Percentiles rank a stretch among this genome's conserved stretches.
Evolutionary conservation across 768 basidiomycete genomes (phyloP).

Genomic region (Tulasnella sp.): DNA sequence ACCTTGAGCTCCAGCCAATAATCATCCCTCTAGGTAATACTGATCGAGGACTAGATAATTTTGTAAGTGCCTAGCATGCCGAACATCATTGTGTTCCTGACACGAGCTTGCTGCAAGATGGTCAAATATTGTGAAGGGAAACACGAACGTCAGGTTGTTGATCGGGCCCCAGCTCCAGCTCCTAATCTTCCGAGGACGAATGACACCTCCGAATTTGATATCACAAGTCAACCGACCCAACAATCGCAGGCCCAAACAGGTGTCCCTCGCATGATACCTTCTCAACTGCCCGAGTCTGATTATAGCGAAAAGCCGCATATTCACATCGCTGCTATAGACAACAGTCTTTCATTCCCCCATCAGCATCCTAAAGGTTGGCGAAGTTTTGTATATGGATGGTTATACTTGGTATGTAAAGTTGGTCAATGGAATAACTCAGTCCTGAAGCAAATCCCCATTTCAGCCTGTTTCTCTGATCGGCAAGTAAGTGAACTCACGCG

Average conservation of each 20-base stretch:
- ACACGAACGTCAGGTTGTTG: slow-evolving; percentile 63
- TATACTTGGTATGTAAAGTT: slow-evolving; percentile 25
- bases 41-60: slow-evolving; percentile 78
- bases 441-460: slow-evolving; percentile 28
- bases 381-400: slow-evolving; percentile 78
- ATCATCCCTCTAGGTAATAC: slow-evolving; percentile 29
- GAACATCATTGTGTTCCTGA: not conserved
- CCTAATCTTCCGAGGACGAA: slow-evolving; percentile 31
- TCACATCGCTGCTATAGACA: slow-evolving; percentile 88
- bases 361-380: slow-evolving; percentile 71
- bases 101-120: slow-evolving; percentile 34
- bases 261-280: slow-evolving; percentile 7
- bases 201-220: slow-evolving; percentile 36
- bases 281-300: slow-evolving; percentile 6
- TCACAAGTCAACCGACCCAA: slow-evolving; percentile 27
- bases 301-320: slow-evolving; percentile 47
- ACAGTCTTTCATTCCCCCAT: slow-evolving; percentile 83
- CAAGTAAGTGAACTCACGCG: slow-evolving; percentile 24
- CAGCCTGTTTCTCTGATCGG: slow-evolving; percentile 77
- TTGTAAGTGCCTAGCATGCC: slow-evolving; percentile 22
- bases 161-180: slow-evolving; percentile 58
- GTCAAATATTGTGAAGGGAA: slow-evolving; percentile 78
- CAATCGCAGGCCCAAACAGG: slow-evolving; percentile 16
- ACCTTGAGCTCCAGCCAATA: not conserved
- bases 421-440: not conserved